Base-by-base conservation (phyloP, 192 early-diverging fungal genomes). In the Backusella macrospora region DNA sequence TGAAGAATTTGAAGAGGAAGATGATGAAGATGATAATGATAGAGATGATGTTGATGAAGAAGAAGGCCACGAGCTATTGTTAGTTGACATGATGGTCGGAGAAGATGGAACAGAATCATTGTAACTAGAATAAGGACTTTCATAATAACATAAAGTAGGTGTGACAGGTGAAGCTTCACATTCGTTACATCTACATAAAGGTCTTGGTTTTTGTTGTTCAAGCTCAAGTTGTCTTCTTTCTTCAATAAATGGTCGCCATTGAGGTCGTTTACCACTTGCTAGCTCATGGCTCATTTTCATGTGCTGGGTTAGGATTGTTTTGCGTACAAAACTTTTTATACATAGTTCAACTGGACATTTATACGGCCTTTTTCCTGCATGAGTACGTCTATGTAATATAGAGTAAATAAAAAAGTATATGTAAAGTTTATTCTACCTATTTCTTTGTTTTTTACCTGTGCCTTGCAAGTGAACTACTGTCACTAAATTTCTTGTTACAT, bases 401-500 rank as follows among this genome's bases (percentile, higher is more conserved):
- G 3, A 65, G 29, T 34, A 16, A 70, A 18, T 43, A 10, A 38
- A 65, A 10, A 14, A 34, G 44, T 47, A 26, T 42, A 40, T 21
- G n/a, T 37, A 37, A 29, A 45, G 44, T 6, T 0, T 29, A 1
- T 0, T 21, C 16, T 42, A 6, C 37, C 5, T 12, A 15, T 46
- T 85, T 85, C 7, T 29, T 34, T 21, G 7, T 21, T 23, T 23
- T 43, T 78, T 87, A 88, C 66, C 91, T 85, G 63, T 93, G 92
- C 39, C 92, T 85, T 1, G 90, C 89, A 70, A 93, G 80, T 52
- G 90, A 91, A 55, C 90, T 91, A 72, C 89, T 90, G 76, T 92
- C 91, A 70, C 88, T 91, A 77, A 94, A 94, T 21, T 80, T 80
- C 78, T 92, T 93, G 42, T 86, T 87, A 78, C 93, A 94, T 47